Percentiles rank a stretch among this genome's conserved stretches.
Evolutionary conservation across 106 monocot genomes (phyloP).

Genomic region (Dendrobium huoshanense): DNA sequence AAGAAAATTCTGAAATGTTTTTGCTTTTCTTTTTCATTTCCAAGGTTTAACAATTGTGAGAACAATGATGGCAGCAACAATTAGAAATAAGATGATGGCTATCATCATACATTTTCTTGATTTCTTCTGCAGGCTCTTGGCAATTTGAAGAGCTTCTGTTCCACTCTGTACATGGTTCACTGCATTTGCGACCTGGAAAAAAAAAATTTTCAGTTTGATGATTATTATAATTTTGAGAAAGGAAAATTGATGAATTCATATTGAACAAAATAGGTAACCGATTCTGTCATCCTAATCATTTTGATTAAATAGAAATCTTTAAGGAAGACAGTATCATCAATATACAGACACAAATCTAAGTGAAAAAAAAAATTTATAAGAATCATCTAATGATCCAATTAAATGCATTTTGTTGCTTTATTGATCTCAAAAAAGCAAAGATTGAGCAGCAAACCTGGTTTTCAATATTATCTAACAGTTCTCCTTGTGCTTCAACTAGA

Average conservation of each 20-base stretch:
- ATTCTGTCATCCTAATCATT: too few relatives aligned
- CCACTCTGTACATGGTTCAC: conserved; percentile 46
- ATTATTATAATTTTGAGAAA: neutral
- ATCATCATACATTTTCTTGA: conserved; percentile 56
- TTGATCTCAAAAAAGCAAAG: neutral
- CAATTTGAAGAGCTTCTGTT: conserved; percentile 25
- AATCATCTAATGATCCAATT: neutral
- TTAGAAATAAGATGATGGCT: conserved; percentile 29
- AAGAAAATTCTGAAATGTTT: neutral
- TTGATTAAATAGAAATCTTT: too few relatives aligned
- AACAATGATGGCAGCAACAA: conserved; percentile 25
- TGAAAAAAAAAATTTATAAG: neutral
- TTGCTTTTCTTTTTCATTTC: neutral
- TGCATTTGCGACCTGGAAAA: conserved; percentile 39
- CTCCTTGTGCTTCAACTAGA: conserved; percentile 49
- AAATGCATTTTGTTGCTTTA: neutral
- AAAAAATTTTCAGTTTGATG: neutral
- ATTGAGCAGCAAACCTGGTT: conserved; percentile 20
- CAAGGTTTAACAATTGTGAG: conserved; percentile 48
- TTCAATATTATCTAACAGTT: conserved; percentile 46
- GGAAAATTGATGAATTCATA: neutral
- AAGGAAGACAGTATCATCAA: too few relatives aligned
- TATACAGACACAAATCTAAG: too few relatives aligned
- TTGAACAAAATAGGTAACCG: too few relatives aligned
- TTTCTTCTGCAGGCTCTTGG: conserved; percentile 44